Evolutionary conservation across 2,329 filamentous ascomycete genomes (phyloP), one percentile per base, ranked within the genome.

Genomic region (Hypoxylon sp.): DNA sequence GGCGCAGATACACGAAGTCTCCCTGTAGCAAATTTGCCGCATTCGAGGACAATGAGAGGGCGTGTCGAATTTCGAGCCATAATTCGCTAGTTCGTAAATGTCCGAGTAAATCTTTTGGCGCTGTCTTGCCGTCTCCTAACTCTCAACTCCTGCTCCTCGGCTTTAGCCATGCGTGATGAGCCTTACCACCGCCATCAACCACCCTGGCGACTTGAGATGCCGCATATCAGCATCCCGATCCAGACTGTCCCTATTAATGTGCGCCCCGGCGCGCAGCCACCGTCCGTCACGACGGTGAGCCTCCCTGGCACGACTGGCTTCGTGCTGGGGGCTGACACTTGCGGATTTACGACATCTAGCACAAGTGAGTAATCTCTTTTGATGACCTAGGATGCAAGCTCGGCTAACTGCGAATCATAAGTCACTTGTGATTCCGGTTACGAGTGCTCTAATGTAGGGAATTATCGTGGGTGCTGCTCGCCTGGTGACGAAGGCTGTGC

Each of bases 351-450:
- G 2, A 66, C 65, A 1, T 55, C 59, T 6, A 71, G 68, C 37
- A 70, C 70, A 39, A 64, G 74, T 74, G 62, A 71, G 72, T 64
- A 11, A 26, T 17, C n/a, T 19, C 19, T 10, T 20, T 22, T 5
- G 0, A 17, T 7, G 44, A 17, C 15, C 37, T 11, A 15, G 58
- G 60, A 24, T 19, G 6, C 0, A 5, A 17, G 15, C 6, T 15
- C 48, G 4, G 51, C 65, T 71, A 41, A 71, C 37, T n/a, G 22
- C 3, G 24, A 5, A 13, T 19, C 3, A 4, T 30, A 55, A 76
- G 74, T 75, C n/a, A 74, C 72, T 22, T 76, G 74, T 20, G 65
- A 67, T 5, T 56, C 59, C 11, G 72, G 71, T 44, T 69, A 70
- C 20, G 66, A 72, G 28, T 75, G 74, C 34, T 67, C 57, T 10